Evolutionary conservation across 306 rosid species (phyloP), one percentile per base, ranked within the genome.

Genomic region (Vachellia collinsii): DNA sequence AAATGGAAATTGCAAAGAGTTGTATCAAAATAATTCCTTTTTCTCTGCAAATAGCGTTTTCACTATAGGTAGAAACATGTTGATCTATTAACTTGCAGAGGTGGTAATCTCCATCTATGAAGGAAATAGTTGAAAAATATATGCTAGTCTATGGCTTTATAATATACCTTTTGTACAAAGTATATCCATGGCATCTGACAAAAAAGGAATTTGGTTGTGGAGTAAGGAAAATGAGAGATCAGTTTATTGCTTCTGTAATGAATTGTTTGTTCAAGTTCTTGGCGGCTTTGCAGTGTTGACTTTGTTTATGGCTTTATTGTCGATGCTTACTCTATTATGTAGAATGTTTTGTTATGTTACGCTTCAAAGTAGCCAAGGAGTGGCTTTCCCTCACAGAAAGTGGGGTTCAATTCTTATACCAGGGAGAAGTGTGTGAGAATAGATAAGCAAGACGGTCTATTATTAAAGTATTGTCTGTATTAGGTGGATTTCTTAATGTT

Each of bases 321-420:
- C 4, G 17, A 47, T 47, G 53, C 53, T 47, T 47, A 6, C 53
- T 47, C 17, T 47, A 47, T 47, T 47, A 47, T 12, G 1, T 12
- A 13, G 17, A 34, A 53, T 66, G 39, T 41, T 67, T 36, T 62
- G 44, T 74, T 70, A 29, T 11, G 54, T 36, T 8, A 80, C 69
- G 41, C 82, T 80, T 77, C 22, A 71, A 37, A 58, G 51, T 70
- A 38, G 46, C 17, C 74, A 43, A 16, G 65, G 53, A 37, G 11
- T 34, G 62, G 68, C 50, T 46, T 82, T 50, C 8, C 56, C 56
- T 50, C n/a, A 50, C 8, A 50, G 20, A 50, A 4, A 56, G 11
- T 56, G 29, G 13, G 63, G 29, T 20, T 56, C 63, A 20, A 29
- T 56, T 56, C 63, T 20, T 56, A 0, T 20, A 29, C 34, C 34